Conservation (phyloP, 2,329 filamentous ascomycete species). For the Alternaria incomplexa region DNA sequence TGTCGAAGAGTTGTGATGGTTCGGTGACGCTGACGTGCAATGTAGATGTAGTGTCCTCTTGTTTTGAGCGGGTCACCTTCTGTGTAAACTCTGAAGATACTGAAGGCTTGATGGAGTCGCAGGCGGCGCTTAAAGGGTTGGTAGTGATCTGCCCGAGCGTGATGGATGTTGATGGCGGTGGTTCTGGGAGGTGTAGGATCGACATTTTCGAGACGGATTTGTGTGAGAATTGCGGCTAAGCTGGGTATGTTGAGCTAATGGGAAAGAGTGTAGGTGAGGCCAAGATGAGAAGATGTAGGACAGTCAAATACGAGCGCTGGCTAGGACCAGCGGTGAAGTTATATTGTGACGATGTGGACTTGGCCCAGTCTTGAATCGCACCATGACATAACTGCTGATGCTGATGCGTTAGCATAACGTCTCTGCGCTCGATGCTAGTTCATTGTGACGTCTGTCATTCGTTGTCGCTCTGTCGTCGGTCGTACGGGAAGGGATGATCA, state of each 20-base stretch:
- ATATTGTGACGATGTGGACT: constrained; percentile 2
- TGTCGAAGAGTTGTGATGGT: constrained; percentile 29
- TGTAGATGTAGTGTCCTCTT: constrained; percentile 29
- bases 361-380: background rate
- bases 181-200: constrained; percentile 28
- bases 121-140: constrained; percentile 25
- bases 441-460: constrained; percentile 2
- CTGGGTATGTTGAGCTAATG: background rate
- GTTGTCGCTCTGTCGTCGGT: constrained; percentile 32
- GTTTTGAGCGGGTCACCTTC: constrained; percentile 12
- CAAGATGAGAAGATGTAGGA: background rate
- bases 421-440: background rate
- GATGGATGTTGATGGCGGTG: constrained; percentile 28
- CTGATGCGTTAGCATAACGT: constrained; percentile 9
- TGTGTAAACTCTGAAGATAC: constrained; percentile 9
- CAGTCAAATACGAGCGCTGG: background rate
- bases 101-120: constrained; percentile 22
- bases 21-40: constrained; percentile 18
- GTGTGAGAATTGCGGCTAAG: background rate
- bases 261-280: background rate
- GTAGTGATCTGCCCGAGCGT: constrained; percentile 37
- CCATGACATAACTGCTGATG: background rate
- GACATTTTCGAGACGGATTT: constrained; percentile 20
- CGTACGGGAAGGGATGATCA: constrained; percentile 13
- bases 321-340: background rate